phyloP scores from a whole-genome alignment of 306 rosid species.

The Begonia fuchsioides region DNA sequence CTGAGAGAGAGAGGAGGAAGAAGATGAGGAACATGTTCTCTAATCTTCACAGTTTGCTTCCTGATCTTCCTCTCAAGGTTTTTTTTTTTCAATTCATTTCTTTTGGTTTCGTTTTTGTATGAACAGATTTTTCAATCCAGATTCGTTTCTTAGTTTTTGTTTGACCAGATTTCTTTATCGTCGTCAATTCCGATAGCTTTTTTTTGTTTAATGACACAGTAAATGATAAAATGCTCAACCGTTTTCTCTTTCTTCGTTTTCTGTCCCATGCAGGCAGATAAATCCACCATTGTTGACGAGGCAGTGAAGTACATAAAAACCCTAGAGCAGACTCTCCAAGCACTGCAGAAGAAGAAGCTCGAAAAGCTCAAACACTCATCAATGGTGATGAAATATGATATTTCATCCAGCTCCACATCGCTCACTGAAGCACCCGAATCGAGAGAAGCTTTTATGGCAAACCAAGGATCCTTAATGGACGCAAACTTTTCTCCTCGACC shows the following conservation, averaged over 20 bases:
- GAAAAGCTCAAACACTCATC: slow-evolving; percentile 20
- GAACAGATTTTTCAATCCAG: no score
- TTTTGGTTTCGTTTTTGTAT: no score
- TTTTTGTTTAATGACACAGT: no score
- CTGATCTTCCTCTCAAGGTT: slow-evolving; percentile 68
- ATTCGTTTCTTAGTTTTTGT: no score
- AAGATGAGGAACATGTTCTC: slow-evolving; percentile 70
- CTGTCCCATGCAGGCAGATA: slow-evolving; percentile 29
- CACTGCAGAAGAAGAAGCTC: slow-evolving; percentile 31
- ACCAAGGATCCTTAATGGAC: slow-evolving; percentile 13
- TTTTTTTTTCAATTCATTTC: neutral
- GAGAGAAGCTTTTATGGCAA: slow-evolving; percentile 20
- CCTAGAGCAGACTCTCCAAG: slow-evolving; percentile 23
- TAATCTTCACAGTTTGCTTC: slow-evolving; percentile 69
- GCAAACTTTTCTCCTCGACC: no score
- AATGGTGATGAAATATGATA: slow-evolving; percentile 1
- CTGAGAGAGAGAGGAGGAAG: slow-evolving; percentile 80
- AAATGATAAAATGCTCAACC: no score
- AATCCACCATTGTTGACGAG: slow-evolving; percentile 59
- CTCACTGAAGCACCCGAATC: no score
- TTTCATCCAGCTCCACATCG: no score
- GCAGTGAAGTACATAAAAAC: slow-evolving; percentile 36
- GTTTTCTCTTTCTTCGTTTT: no score
- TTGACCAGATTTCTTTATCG: no score
- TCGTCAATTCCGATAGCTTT: no score